phyloP scores from a whole-genome alignment of 2,329 filamentous ascomycete species.

The Bipolaris gigantea region DNA sequence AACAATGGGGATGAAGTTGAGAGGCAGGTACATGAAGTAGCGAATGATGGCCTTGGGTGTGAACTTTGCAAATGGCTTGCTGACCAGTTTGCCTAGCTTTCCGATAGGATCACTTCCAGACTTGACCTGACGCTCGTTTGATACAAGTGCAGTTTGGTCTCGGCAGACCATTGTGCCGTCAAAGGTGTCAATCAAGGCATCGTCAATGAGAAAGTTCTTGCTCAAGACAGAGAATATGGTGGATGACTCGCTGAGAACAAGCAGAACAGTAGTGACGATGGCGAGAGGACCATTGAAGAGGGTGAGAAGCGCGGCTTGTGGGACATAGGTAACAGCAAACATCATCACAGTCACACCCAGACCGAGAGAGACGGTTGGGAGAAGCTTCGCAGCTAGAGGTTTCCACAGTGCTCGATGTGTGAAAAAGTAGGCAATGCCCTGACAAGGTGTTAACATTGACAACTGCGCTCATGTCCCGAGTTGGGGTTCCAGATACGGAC shows the following conservation, averaged over 20 bases:
- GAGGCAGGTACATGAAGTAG: conserved; percentile 81
- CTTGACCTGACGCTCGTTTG: conserved; percentile 73
- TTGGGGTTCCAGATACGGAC: conserved; percentile 37
- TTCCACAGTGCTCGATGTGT: conserved; percentile 61
- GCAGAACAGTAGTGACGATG: conserved; percentile 69
- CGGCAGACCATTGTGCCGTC: conserved; percentile 67
- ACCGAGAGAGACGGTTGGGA: conserved; percentile 69
- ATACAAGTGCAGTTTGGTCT: conserved; percentile 64
- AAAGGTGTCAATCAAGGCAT: conserved; percentile 85
- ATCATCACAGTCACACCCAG: conserved; percentile 73
- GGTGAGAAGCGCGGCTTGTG: conserved; percentile 79
- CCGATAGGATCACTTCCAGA: conserved; percentile 55
- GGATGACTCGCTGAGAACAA: conserved; percentile 59
- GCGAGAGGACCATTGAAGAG: conserved; percentile 84
- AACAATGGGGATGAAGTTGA: conserved; percentile 91
- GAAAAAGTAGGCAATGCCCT: conserved; percentile 63
- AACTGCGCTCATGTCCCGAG: not conserved
- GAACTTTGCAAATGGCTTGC: conserved; percentile 58
- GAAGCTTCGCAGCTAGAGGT: conserved; percentile 60
- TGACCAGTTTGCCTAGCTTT: conserved; percentile 60
- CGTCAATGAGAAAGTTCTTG: conserved; percentile 75
- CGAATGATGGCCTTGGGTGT: conserved; percentile 65
- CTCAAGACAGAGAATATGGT: conserved; percentile 58
- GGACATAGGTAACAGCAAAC: conserved; percentile 85
- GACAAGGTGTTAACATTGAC: conserved; percentile 5